Evolutionary conservation across 768 basidiomycete genomes (phyloP).

Genomic region (Panaeolus cyanescens): DNA sequence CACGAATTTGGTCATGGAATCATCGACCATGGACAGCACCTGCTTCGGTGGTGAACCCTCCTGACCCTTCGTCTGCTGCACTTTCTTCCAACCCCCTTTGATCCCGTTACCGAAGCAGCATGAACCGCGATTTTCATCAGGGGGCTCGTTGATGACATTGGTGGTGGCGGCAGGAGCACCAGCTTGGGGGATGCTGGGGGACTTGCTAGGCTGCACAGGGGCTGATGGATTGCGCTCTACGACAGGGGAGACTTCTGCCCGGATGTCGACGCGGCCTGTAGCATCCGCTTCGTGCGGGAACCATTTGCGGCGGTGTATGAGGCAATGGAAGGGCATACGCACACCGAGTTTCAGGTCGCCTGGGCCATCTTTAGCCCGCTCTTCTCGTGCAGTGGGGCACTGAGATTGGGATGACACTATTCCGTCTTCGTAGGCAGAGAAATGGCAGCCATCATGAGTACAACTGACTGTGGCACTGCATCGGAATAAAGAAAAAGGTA

Average conservation of each 20-base stretch:
- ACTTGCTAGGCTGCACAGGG: background rate
- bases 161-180: background rate
- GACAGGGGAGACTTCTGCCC: background rate
- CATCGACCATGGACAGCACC: too few species aligned
- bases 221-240: background rate
- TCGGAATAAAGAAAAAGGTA: background rate
- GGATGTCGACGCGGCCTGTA: background rate
- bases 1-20: too few species aligned
- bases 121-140: background rate
- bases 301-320: background rate
- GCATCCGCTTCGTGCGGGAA: background rate
- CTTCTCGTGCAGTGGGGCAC: background rate
- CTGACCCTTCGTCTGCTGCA: too few species aligned
- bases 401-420: background rate
- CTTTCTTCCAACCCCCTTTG: background rate
- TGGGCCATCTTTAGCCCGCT: background rate
- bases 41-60: too few species aligned
- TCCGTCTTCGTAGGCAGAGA: background rate
- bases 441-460: background rate
- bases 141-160: background rate
- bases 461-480: background rate
- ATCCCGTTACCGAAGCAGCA: background rate
- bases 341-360: background rate
- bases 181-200: background rate
- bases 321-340: background rate